These are phyloP conservation scores for Albizia julibrissin DNA, from an alignment of 306 rosid species.

Conservation along the genomic window DNA sequence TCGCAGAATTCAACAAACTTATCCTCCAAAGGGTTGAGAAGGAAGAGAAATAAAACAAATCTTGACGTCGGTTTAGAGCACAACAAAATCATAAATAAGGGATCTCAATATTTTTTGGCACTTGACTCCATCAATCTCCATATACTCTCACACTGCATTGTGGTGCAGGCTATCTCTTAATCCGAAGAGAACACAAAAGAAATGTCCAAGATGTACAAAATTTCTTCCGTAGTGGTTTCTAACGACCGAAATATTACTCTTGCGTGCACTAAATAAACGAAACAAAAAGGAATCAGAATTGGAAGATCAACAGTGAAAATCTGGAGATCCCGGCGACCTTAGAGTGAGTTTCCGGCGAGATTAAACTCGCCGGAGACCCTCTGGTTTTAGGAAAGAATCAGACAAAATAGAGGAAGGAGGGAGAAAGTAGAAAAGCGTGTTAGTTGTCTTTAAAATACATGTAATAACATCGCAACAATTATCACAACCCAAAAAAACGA, in stretches of 20 bases:
- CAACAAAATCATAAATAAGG: slow-evolving; percentile 30
- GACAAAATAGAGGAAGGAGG: slow-evolving; percentile 34
- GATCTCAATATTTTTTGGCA: slow-evolving; percentile 29
- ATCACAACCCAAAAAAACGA: background rate
- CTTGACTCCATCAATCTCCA: slow-evolving; percentile 16
- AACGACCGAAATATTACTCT: background rate
- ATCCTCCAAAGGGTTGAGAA: slow-evolving; percentile 7
- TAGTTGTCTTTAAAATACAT: slow-evolving; percentile 48
- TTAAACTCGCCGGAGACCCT: slow-evolving; percentile 61
- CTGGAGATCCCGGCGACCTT: slow-evolving; percentile 1
- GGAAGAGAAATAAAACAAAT: slow-evolving; percentile 31
- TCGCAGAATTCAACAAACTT: slow-evolving; percentile 26
- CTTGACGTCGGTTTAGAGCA: slow-evolving; percentile 6
- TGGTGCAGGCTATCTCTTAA: slow-evolving; percentile 4
- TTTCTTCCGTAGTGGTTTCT: background rate
- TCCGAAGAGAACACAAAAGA: background rate
- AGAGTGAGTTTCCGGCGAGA: slow-evolving; percentile 58
- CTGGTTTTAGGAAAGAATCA: slow-evolving; percentile 33
- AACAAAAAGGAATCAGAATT: background rate
- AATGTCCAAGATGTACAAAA: background rate
- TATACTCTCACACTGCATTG: slow-evolving; percentile 32
- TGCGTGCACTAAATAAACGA: background rate
- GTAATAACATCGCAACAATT: background rate
- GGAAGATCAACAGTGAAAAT: slow-evolving; percentile 3
- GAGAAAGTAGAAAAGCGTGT: slow-evolving; percentile 39